Evolutionary conservation across 345 rosid species (phyloP).

Genomic region (Eucalyptus urophylla): DNA sequence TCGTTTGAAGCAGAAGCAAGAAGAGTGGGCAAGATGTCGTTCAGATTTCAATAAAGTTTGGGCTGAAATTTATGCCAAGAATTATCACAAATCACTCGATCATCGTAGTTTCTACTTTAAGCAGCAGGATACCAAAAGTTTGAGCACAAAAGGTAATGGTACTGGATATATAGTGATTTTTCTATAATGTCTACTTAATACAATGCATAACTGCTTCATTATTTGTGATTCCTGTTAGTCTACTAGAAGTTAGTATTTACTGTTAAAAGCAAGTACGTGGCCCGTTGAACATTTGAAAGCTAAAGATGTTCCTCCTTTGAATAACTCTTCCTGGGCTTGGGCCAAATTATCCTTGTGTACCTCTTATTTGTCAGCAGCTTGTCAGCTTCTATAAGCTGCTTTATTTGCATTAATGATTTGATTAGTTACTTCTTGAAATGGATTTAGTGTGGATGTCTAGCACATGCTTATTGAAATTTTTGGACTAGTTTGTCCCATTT

Average conservation of each 20-base stretch:
- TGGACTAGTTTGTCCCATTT: neutral
- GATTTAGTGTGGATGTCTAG: neutral
- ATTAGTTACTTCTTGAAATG: neutral
- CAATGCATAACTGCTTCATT: neutral
- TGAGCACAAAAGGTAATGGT: slow-evolving; percentile 76
- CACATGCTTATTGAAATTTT: neutral
- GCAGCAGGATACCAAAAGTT: slow-evolving; percentile 92
- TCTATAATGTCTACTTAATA: neutral
- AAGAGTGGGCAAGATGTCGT: slow-evolving; percentile 93
- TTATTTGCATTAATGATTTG: neutral
- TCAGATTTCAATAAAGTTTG: slow-evolving; percentile 94
- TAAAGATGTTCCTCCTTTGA: neutral
- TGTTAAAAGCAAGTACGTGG: neutral
- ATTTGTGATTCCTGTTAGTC: neutral
- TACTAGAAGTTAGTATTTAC: neutral
- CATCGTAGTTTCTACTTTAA: slow-evolving; percentile 98
- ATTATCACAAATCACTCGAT: slow-evolving; percentile 93
- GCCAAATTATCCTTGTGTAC: neutral
- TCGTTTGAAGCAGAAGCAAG: slow-evolving; percentile 96
- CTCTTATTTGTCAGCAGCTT: neutral
- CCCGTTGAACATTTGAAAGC: neutral
- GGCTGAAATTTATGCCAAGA: slow-evolving; percentile 92
- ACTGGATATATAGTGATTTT: neutral
- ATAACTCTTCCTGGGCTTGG: neutral
- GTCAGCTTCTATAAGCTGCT: neutral